Evolutionary conservation across 495 filamentous ascomycete species (phyloP), one percentile per base, ranked within the genome.

Genomic region (Chaetomium cochliodes): DNA sequence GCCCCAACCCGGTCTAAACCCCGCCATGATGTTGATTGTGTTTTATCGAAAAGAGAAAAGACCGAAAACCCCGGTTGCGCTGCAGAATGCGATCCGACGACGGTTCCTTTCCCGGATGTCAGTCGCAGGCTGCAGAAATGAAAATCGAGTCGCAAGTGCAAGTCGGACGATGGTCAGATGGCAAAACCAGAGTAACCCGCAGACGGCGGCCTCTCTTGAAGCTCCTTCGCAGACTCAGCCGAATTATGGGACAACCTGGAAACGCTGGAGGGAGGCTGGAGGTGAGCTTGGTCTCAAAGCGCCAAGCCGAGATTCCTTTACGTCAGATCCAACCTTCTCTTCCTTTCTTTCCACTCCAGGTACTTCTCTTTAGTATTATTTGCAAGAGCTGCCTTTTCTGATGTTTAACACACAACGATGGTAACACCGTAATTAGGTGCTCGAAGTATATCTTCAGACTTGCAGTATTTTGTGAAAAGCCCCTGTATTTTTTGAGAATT

Each of bases 1-100:
- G 72, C 78, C 75, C 69, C 76, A 75, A 57, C 75, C 70, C 51
- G 77, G 68, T 22, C 72, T 69, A 54, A 74, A 63, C 30, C 72
- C 74, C 57, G 79, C 68, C 80, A 83, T 83, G 42, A 15, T 46
- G 26, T 46, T 26, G 33, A 11, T 16, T 41, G 30, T 41, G 16
- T 25, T 25, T 5, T 28, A 25, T 11, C 23, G 41, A 20, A 33
- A 41, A 37, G 33, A 37, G 11, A 37, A 37, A 37, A 6, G 11
- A 1, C 33, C 33, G 33, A 37, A 23, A 46, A 39, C 37, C 56
- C 28, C 39, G 44, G 52, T 18, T 61, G 33, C 28, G 58, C 12
- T 42, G 57, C 57, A 47, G 20, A 37, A 59, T 33, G 41, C 25
- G 57, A 58, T 18, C 18, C 39, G 15, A 33, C 39, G 15, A 33